phyloP scores from a whole-genome alignment of 1,284 basidiomycete genomes.

The Leccinum ponderosum region DNA sequence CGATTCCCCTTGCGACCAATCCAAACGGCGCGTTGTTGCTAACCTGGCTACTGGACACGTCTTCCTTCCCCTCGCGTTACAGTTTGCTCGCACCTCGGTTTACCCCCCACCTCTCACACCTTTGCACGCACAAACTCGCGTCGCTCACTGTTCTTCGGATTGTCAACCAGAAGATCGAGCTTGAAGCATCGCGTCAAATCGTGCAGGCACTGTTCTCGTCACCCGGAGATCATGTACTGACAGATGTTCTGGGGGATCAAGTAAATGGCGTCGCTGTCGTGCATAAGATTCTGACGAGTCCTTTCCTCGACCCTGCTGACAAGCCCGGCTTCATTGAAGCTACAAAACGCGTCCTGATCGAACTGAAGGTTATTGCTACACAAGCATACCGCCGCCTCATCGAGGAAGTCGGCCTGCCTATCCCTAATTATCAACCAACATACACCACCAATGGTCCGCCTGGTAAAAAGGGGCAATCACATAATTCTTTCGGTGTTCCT shows the following conservation, averaged over 20 bases:
- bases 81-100: constrained; percentile 92
- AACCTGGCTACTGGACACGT: constrained; percentile 96
- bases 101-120: constrained; percentile 91
- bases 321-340: constrained; percentile 78
- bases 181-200: constrained; percentile 78
- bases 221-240: constrained; percentile 83
- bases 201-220: constrained; percentile 86
- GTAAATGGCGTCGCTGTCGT: constrained; percentile 94
- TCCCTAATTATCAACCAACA: constrained; percentile 81
- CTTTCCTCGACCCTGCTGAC: constrained; percentile 73
- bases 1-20: constrained; percentile 96
- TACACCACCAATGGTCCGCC: constrained; percentile 66
- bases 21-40: constrained; percentile 94
- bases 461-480: constrained; percentile 65
- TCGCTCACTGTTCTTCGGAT: constrained; percentile 92
- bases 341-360: constrained; percentile 85
- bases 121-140: constrained; percentile 98
- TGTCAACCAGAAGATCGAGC: constrained; percentile 90
- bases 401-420: constrained; percentile 90
- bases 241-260: constrained; percentile 92
- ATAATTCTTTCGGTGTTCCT: constrained; percentile 62
- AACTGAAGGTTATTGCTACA: constrained; percentile 85
- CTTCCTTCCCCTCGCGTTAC: constrained; percentile 90
- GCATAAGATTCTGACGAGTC: constrained; percentile 88
- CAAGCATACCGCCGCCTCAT: constrained; percentile 93